These are phyloP conservation scores for Cladosporium sp. DNA, from an alignment of 2,329 filamentous ascomycete species.

Conservation along the genomic window DNA sequence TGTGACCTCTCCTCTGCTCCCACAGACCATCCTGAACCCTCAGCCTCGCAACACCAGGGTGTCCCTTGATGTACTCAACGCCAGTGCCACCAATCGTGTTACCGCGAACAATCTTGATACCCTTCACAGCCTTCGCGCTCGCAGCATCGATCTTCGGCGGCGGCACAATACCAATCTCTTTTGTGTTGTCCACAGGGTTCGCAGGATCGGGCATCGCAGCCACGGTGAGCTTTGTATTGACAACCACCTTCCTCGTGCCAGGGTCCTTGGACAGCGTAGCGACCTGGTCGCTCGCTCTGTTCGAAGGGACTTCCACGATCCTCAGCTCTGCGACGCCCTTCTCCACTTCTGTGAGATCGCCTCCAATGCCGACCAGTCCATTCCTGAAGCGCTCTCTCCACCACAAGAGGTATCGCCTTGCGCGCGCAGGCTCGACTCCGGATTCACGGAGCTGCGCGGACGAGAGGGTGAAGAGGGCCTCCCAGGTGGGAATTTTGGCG, in stretches of 20 bases:
- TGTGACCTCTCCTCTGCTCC: constrained; percentile 83
- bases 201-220: constrained; percentile 31
- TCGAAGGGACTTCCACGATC: constrained; percentile 57
- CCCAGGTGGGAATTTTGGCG: constrained; percentile 87
- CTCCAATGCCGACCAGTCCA: constrained; percentile 77
- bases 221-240: constrained; percentile 56
- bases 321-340: constrained; percentile 61
- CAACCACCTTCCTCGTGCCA: constrained; percentile 59
- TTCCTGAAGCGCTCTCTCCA: constrained; percentile 85
- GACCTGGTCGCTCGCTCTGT: constrained; percentile 30
- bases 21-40: constrained; percentile 83
- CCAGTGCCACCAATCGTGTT: constrained; percentile 74
- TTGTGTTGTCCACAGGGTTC: constrained; percentile 58
- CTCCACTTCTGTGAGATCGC: constrained; percentile 75
- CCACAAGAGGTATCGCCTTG: constrained; percentile 78
- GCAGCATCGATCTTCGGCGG: constrained; percentile 23
- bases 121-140: constrained; percentile 58
- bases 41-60: constrained; percentile 64
- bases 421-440: constrained; percentile 82
- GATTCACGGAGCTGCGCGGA: constrained; percentile 77
- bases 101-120: constrained; percentile 69
- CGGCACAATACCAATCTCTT: constrained; percentile 35
- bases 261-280: constrained; percentile 57
- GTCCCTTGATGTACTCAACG: constrained; percentile 67
- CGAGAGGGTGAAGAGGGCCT: constrained; percentile 80